These are phyloP conservation scores for Debaryomyces fabryi DNA, from an alignment of 1,139 yeast species.

Conservation along the genomic window DNA sequence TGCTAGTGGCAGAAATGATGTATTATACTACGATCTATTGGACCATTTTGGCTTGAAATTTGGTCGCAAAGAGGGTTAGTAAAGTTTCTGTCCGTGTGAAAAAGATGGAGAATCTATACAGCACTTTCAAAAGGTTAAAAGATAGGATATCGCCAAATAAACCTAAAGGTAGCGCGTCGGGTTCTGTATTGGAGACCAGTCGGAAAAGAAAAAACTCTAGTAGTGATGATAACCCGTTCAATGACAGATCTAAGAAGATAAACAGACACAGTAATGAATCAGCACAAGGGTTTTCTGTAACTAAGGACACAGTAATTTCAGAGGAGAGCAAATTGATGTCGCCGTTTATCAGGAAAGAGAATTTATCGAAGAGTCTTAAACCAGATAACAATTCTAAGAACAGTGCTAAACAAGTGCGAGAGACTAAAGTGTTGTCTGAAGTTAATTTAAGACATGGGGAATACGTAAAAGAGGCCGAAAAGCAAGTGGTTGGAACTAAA, in stretches of 20 bases:
- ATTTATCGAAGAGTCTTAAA: constrained; percentile 10
- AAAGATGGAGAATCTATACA: constrained; percentile 20
- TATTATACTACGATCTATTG: background rate
- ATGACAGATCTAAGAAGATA: constrained; percentile 21
- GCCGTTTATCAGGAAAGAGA: constrained; percentile 14
- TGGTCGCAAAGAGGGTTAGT: background rate
- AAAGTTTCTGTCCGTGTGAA: background rate
- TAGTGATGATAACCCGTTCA: constrained; percentile 36
- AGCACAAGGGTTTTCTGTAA: background rate
- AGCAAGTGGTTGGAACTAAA: background rate
- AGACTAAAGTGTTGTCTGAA: background rate
- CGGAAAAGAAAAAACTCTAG: constrained; percentile 17
- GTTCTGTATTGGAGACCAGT: constrained; percentile 8
- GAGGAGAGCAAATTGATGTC: background rate
- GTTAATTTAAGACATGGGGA: background rate
- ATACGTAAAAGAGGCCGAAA: background rate
- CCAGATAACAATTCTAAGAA: background rate
- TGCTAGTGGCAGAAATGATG: background rate
- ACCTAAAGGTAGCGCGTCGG: constrained; percentile 13
- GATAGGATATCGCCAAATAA: constrained; percentile 23
- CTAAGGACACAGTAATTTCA: background rate
- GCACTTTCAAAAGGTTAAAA: constrained; percentile 20
- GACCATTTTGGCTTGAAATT: background rate
- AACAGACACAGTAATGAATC: background rate
- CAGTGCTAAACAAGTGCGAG: background rate